Base-by-base conservation (phyloP, 345 rosid genomes). In the Angophora floribunda region DNA sequence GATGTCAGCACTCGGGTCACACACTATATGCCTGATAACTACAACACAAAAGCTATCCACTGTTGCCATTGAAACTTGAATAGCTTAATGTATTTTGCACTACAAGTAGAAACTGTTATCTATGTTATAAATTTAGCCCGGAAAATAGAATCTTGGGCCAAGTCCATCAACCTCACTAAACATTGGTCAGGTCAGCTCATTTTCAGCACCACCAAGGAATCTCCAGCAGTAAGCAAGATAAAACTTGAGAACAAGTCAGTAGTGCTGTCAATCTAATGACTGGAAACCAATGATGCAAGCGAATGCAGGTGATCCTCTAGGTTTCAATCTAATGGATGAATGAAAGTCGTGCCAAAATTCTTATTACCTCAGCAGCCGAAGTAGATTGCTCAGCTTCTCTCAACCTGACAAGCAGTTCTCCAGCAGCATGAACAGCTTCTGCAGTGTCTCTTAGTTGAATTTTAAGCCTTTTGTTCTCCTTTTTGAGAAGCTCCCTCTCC, bases 371-470 rank as follows among this genome's bases (percentile, higher is more conserved):
- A 55, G 98, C 96, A 86, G 87, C 91, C 85, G 97, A 90, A 87
- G 99, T 95, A 17, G 96, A 93, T 88, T 96, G 97, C 89, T 97
- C 99, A 21, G 99, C 97, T 93, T 97, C 99, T 93, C 95, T 94
- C 49, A 97, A 94, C 91, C 98, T 90, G 45, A 95, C 98, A 55
- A 97, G 99, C 49, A 97, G 96, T 91, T 97, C 99, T 90, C 99
- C 99, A 51, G 99, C 99, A 70, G 98, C 97, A 90, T 97, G 99
- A 88, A 97, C 99, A 67, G 99, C 99, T 91, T 98, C 99, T 57
- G 99, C 99, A 61, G 98, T 97, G 93, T 97, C 96, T 80, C 98
- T 92, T 41, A 96, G 93, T 92, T 98, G 99, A 91, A 92, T 89
- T 91, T 91, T 96, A 36, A 97, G 99, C 89, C 93, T 95, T 89